Conservation (phyloP, 176 grass and related monocot genomes). For the Canna indica region DNA sequence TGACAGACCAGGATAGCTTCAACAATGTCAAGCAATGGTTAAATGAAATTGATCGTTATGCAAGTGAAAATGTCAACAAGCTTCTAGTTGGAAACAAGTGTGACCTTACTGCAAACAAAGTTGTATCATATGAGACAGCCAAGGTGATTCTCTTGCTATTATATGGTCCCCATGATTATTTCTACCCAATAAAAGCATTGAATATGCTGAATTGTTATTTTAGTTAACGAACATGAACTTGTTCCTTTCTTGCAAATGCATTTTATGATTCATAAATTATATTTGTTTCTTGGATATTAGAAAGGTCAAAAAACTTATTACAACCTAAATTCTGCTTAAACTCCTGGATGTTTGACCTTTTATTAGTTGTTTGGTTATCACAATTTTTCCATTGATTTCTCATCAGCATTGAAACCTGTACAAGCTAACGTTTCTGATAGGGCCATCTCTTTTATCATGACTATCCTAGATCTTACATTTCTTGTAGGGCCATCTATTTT, state of each 20-base stretch:
- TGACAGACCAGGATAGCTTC: conserved; percentile 84
- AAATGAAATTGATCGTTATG: conserved; percentile 77
- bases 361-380: not conserved
- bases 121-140: conserved; percentile 59
- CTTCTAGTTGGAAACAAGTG: conserved; percentile 78
- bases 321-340: not conserved
- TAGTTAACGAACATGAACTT: not conserved
- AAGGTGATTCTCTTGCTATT: conserved; percentile 34
- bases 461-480: not conserved
- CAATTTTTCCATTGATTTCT: not conserved
- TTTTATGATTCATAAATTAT: not conserved
- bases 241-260: not conserved
- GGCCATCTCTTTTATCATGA: not conserved
- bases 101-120: conserved; percentile 58
- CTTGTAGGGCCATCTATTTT: too few species aligned
- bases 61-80: conserved; percentile 81
- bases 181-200: not conserved
- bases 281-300: not conserved
- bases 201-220: not conserved
- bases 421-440: not conserved
- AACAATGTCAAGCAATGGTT: conserved; percentile 87
- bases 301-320: not conserved
- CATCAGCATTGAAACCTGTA: not conserved
- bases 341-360: not conserved
- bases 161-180: not conserved